A percentile compares a stretch with the other conserved stretches of the same genome.
Conservation (phyloP, 306 rosid species). For the Pterocarpus santalinus region DNA sequence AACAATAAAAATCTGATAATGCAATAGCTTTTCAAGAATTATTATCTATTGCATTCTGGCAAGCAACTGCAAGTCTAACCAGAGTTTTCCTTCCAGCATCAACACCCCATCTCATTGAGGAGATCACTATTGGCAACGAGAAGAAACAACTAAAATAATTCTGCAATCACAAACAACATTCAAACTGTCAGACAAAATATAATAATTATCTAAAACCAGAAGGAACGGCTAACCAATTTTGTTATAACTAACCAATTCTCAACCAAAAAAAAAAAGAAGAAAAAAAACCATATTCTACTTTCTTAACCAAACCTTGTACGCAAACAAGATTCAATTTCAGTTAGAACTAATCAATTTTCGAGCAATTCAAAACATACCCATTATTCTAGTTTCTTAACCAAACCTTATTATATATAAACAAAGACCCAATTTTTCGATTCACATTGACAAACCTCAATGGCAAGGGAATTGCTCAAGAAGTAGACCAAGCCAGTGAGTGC, state of each 20-base stretch:
- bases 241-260: background rate
- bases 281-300: background rate
- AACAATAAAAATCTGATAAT: conserved; percentile 28
- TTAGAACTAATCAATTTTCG: background rate
- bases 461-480: conserved; percentile 91
- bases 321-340: background rate
- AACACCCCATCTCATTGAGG: conserved; percentile 98
- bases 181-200: background rate
- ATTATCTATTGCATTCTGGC: conserved; percentile 11
- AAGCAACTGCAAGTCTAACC: conserved; percentile 60
- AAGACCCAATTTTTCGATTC: conserved; percentile 20
- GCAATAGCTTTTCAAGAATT: conserved; percentile 32
- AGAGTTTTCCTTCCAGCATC: conserved; percentile 95
- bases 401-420: conserved; percentile 2
- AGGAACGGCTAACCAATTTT: background rate
- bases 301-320: background rate
- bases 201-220: background rate
- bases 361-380: background rate
- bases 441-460: conserved; percentile 74
- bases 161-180: conserved; percentile 57
- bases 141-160: conserved; percentile 94
- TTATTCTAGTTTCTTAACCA: conserved; percentile 15
- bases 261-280: background rate
- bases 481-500: conserved; percentile 95
- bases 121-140: conserved; percentile 87